Evolutionary conservation across 2,329 filamentous ascomycete species (phyloP), one percentile per base, ranked within the genome.

Genomic region (Myriangium duriaei): DNA sequence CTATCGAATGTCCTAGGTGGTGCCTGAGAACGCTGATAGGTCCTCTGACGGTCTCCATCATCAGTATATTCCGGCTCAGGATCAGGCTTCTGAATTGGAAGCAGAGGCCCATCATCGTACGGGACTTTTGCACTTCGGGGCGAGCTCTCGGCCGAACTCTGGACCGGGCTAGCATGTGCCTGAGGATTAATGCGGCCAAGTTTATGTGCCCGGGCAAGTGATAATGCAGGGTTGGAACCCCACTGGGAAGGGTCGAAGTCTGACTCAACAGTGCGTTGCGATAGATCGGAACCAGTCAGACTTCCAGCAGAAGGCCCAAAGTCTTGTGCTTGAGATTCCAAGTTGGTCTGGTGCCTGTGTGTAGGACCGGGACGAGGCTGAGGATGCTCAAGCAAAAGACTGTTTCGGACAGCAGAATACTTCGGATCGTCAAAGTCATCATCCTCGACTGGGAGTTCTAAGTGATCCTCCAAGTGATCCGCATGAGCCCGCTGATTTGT

Each of bases 371-470:
- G 76, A 17, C 80, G 68, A 6, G 82, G 82, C 55, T 87, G 81
- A 4, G 82, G 82, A 57, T 88, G 82, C 53, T 85, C 76, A 28
- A 88, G 63, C 50, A 85, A 84, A 40, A 87, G 57, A 16, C 81
- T 86, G 60, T 87, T 83, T 48, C 82, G 77, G 55, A 87, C 80
- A 40, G 80, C 81, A 57, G 81, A 79, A 58, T 87, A 87, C 57
- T 87, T 87, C 32, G 81, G 80, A 48, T 86, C 79, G 29, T 68
- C 64, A 45, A 63, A 55, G 26, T 44, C 31, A 15, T 37, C 39
- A 10, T 41, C 49, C 11, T 41, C 39, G 5, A 18, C 26, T n/a
- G 34, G 15, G 11, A 30, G 5, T 2, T 17, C 21, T n/a, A 38
- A 21, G 11, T 43, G 40, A 50, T 74, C 78, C 18, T 65, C 63